Evolutionary conservation across 1,139 yeast species (phyloP), one percentile per base, ranked within the genome.

Genomic region (Blastobotrys buckinghamii): DNA sequence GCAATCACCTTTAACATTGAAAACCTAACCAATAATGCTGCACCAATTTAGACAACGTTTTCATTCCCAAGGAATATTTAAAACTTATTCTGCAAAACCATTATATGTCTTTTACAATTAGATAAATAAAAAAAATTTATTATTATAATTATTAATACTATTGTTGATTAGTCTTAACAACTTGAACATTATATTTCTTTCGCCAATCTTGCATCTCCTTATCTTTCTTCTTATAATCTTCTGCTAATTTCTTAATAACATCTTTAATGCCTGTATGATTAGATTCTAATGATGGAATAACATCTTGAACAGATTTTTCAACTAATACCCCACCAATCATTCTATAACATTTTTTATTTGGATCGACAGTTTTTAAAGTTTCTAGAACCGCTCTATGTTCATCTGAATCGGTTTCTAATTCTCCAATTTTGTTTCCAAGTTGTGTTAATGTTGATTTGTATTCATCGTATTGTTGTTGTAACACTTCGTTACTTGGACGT

Each of bases 251-350:
- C 29, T 55, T 55, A 35, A 70, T 53, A 7, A 70, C 74, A 36
- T 59, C 56, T 30, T 59, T 50, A 40, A 71, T 62, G 10, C 73
- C 76, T 52, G 70, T 64, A 56, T 73, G 66, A 58, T 89, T 95
- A 22, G 76, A 73, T 51, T 77, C 74, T 49, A 94, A 71, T 12
- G 85, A 75, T 42, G 84, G 84, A 16, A 77, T 69, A 7, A 90
- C 95, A 43, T 87, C 89, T 33, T 76, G 82, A 2, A 89, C 92
- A 6, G 81, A 76, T 57, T 86, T 84, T 62, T 90, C 95, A 24
- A 90, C 86, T 44, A 94, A 73, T 1, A 92, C 96, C 4, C 96
- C 95, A 15, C 97, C 97, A 38, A 92, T 78, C 96, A 92, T 88
- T 63, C 95, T 81, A 70, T 82, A 90, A 61, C 97, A 89, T 61